A percentile compares a stretch with the other conserved stretches of the same genome.
Evolutionary conservation across 139 green algal genomes (phyloP).

Genomic region (Mesostigma viride): DNA sequence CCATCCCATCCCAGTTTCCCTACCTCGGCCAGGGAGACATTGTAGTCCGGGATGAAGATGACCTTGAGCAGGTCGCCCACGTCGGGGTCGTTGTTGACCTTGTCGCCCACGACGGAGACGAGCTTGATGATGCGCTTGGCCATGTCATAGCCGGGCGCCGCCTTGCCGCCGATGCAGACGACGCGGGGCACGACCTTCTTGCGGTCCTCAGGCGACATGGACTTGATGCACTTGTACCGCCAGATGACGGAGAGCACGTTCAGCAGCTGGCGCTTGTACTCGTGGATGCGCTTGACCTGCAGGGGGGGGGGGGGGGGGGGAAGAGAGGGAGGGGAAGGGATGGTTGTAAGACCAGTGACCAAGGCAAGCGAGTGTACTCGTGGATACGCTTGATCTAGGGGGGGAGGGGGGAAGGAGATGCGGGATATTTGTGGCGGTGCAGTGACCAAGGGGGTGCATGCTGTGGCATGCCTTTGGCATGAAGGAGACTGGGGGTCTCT

Average conservation of each 20-base stretch:
- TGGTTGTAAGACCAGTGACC: not conserved
- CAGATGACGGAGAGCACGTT: slow-evolving; percentile 76
- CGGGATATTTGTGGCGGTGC: no score
- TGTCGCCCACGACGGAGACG: slow-evolving; percentile 71
- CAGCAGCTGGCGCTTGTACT: slow-evolving; percentile 88
- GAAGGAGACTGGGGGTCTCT: no score
- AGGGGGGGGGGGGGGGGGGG: slow-evolving; percentile 22
- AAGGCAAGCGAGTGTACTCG: slow-evolving; percentile 6
- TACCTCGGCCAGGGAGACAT: slow-evolving; percentile 71
- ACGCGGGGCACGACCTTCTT: slow-evolving; percentile 71
- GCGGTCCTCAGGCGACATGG: slow-evolving; percentile 55
- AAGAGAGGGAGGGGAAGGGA: not conserved
- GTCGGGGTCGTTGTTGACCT: slow-evolving; percentile 50
- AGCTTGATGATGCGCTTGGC: slow-evolving; percentile 98
- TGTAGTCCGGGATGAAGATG: slow-evolving; percentile 95
- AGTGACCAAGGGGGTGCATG: no score
- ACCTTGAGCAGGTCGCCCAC: slow-evolving; percentile 89
- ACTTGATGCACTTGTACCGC: slow-evolving; percentile 71
- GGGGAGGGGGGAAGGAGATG: no score
- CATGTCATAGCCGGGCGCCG: slow-evolving; percentile 90
- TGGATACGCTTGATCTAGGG: no score
- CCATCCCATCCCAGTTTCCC: no score
- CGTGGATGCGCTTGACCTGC: slow-evolving; percentile 88
- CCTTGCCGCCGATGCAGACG: slow-evolving; percentile 93
- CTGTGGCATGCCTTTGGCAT: no score